Evolutionary conservation across 164 flowering plant genomes (phyloP), one percentile per base, ranked within the genome.

Genomic region (Piper longum): DNA sequence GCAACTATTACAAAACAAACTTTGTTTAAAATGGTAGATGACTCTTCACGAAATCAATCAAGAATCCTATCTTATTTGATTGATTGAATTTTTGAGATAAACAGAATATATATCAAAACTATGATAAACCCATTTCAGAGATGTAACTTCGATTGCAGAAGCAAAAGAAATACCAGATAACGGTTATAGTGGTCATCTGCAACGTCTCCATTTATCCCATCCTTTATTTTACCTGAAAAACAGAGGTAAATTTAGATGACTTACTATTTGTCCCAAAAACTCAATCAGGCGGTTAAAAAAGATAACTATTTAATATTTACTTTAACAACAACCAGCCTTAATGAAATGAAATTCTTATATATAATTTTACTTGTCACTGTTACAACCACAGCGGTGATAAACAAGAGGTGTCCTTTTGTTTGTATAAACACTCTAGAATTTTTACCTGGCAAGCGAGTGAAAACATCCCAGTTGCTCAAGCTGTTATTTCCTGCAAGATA

Each of bases 401-500:
- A 56, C 36, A 12, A 56, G 19, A 56, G 5, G 39, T 16, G 39
- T 8, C 9, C 9, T 12, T 48, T 48, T 48, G 36, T 48, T 8
- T 12, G 9, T 48, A 48, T 56, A 16, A 2, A 7, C 19, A 13
- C 8, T 19, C 19, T 11, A 4, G 19, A 4, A 0, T 57, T 18
- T 14, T 14, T 56, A 71, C 70, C 74, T 57, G 62, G 59, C 7
- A 63, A 40, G 43, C 66, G 72, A 16, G 67, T 19, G 54, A 73
- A 76, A 16, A 67, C 74, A 51, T 76, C 79, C 79, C 79, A 76
- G 62, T 76, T 76, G 72, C 76, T 76, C 2, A 70, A 61, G 42
- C 79, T 54, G 59, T 68, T 72, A 43, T 69, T 65, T 41, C 67
- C 76, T 62, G 61, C 66, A 7, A 64, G 54, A 56, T 51, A 64